These are phyloP conservation scores for Stagonosporopsis vannaccii DNA, from an alignment of 2,329 filamentous ascomycete genomes.

Conservation along the genomic window DNA sequence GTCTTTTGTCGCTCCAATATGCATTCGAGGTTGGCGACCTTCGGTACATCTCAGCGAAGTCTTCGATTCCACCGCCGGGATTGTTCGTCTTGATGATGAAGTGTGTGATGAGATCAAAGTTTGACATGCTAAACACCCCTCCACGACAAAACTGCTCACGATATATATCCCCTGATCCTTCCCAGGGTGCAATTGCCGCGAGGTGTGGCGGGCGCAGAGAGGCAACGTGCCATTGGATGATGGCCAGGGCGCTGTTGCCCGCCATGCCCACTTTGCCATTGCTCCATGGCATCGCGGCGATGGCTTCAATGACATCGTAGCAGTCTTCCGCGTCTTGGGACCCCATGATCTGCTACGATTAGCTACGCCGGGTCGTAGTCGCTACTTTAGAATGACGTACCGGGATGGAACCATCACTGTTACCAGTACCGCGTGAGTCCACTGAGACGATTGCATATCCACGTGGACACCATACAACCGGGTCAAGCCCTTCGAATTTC, in stretches of 20 bases:
- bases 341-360: slow-evolving; percentile 43
- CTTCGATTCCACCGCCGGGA: slow-evolving; percentile 48
- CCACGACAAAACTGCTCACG: slow-evolving; percentile 57
- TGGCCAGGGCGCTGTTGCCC: slow-evolving; percentile 56
- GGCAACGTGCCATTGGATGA: slow-evolving; percentile 54
- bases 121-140: slow-evolving; percentile 37
- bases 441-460: slow-evolving; percentile 48
- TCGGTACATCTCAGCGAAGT: slow-evolving; percentile 54
- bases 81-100: slow-evolving; percentile 44
- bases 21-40: slow-evolving; percentile 37
- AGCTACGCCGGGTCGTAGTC: not conserved
- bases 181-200: slow-evolving; percentile 57
- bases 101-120: slow-evolving; percentile 54
- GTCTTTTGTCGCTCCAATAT: slow-evolving; percentile 35
- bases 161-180: slow-evolving; percentile 57
- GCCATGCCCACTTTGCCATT: slow-evolving; percentile 55
- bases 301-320: slow-evolving; percentile 55
- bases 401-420: slow-evolving; percentile 46
- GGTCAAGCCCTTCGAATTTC: slow-evolving; percentile 56
- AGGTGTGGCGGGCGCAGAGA: slow-evolving; percentile 53
- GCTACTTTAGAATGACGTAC: not conserved
- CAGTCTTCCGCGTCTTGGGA: slow-evolving; percentile 56
- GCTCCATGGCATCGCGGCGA: slow-evolving; percentile 55
- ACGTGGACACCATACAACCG: slow-evolving; percentile 43
- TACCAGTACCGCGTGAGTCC: slow-evolving; percentile 40